phyloP scores from a whole-genome alignment of 176 grass and related monocot genomes.

The Stipa capillata region DNA sequence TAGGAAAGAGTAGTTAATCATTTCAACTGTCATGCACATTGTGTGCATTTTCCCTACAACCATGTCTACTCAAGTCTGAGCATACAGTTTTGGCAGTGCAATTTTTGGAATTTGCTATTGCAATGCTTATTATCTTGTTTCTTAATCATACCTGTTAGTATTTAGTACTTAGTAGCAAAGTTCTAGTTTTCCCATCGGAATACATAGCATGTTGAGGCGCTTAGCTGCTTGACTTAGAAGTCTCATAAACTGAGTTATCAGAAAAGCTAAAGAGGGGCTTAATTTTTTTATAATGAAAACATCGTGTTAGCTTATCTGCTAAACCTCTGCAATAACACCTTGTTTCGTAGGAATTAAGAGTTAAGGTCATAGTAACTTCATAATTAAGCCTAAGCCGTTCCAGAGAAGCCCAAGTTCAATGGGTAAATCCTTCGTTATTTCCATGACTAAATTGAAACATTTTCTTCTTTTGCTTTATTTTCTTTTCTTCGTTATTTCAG shows the following conservation, averaged over 20 bases:
- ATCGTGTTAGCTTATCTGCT: background rate
- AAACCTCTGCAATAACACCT: background rate
- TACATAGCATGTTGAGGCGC: background rate
- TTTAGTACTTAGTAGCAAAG: background rate
- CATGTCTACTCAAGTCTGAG: slow-evolving; percentile 18
- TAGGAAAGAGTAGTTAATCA: slow-evolving; percentile 20
- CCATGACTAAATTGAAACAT: background rate
- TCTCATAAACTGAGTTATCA: slow-evolving; percentile 9
- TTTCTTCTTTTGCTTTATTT: background rate
- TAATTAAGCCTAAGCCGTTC: background rate
- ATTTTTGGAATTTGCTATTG: background rate
- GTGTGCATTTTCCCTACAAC: slow-evolving; percentile 10
- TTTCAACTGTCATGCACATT: slow-evolving; percentile 18
- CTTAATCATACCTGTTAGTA: background rate
- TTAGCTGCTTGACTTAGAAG: background rate
- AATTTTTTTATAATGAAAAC: background rate
- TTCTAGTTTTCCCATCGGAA: slow-evolving; percentile 6
- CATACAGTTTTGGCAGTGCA: slow-evolving; percentile 20
- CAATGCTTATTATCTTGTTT: background rate
- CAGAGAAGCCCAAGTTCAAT: background rate
- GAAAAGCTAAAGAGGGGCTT: background rate
- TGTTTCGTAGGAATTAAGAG: background rate
- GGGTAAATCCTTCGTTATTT: background rate
- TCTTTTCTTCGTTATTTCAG: background rate
- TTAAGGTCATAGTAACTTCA: background rate